Evolutionary conservation across 2,329 filamentous ascomycete genomes (phyloP).

Genomic region (Aspergillus calidoustus): DNA sequence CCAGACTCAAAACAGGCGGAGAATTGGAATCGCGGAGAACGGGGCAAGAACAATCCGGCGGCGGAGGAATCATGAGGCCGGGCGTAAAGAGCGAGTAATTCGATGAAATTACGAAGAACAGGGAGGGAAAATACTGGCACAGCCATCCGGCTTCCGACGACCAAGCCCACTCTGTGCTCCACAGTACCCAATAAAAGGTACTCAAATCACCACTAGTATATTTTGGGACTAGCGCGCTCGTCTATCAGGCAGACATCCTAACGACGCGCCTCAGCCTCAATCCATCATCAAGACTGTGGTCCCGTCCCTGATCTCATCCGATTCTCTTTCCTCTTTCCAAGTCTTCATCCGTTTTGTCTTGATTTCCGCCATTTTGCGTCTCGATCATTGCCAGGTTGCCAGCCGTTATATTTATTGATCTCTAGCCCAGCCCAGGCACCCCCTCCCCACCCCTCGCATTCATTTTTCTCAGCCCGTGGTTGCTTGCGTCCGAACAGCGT

Average conservation of each 20-base stretch:
- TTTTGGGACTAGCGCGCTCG: conserved; percentile 28
- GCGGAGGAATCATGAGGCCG: conserved; percentile 7
- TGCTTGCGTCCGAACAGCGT: background rate
- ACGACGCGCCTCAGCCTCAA: conserved; percentile 33
- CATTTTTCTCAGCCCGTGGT: background rate
- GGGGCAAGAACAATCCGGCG: conserved; percentile 16
- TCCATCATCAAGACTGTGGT: conserved; percentile 27
- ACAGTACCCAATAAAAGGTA: background rate
- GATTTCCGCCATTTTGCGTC: background rate
- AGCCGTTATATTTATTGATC: conserved; percentile 13
- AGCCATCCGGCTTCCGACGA: background rate
- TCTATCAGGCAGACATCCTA: conserved; percentile 47
- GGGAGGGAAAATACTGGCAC: conserved; percentile 3
- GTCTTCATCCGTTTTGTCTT: conserved; percentile 6
- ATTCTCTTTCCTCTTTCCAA: conserved; percentile 16
- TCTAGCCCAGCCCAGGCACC: background rate
- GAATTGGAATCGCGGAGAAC: conserved; percentile 16
- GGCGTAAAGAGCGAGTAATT: background rate
- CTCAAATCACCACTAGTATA: background rate
- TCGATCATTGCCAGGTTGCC: conserved; percentile 15
- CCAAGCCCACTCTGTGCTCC: too few relatives aligned
- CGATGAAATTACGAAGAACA: background rate
- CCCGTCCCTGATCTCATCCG: conserved; percentile 24
- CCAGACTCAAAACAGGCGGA: background rate
- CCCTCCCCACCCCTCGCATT: background rate